These are phyloP conservation scores for Rhizopus microsporus DNA, from an alignment of 371 early-diverging fungal genomes.

Conservation along the genomic window DNA sequence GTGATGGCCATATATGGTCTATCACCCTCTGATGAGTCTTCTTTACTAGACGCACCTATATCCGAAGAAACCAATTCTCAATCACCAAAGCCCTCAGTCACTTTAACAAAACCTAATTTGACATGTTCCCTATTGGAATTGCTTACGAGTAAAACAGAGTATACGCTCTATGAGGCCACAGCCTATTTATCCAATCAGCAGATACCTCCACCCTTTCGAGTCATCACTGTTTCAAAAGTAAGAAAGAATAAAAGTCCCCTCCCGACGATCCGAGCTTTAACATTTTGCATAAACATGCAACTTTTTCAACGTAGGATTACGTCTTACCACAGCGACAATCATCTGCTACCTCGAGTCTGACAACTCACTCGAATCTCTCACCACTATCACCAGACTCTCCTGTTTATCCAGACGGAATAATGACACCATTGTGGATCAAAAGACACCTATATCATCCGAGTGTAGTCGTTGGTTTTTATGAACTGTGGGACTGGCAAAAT, in stretches of 20 bases:
- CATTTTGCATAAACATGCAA: neutral
- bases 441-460: conserved; percentile 69
- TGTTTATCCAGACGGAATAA: conserved; percentile 81
- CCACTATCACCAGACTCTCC: conserved; percentile 72
- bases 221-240: conserved; percentile 45
- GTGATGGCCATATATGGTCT: conserved; percentile 69
- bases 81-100: conserved; percentile 2
- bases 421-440: conserved; percentile 71
- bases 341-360: conserved; percentile 35
- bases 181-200: conserved; percentile 16
- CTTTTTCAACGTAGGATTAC: conserved; percentile 29
- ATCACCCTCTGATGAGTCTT: conserved; percentile 28
- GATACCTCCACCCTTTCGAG: conserved; percentile 35
- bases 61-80: neutral
- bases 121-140: conserved; percentile 15
- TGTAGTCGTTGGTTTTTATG: conserved; percentile 71
- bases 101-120: conserved; percentile 18
- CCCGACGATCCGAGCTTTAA: no score
- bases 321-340: conserved; percentile 41
- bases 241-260: neutral
- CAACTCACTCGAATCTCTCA: conserved; percentile 61
- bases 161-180: conserved; percentile 41
- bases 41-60: conserved; percentile 19
- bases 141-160: conserved; percentile 32
- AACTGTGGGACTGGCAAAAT: conserved; percentile 57